Conservation (phyloP, 106 monocot genomes). For the Acorus gramineus region DNA sequence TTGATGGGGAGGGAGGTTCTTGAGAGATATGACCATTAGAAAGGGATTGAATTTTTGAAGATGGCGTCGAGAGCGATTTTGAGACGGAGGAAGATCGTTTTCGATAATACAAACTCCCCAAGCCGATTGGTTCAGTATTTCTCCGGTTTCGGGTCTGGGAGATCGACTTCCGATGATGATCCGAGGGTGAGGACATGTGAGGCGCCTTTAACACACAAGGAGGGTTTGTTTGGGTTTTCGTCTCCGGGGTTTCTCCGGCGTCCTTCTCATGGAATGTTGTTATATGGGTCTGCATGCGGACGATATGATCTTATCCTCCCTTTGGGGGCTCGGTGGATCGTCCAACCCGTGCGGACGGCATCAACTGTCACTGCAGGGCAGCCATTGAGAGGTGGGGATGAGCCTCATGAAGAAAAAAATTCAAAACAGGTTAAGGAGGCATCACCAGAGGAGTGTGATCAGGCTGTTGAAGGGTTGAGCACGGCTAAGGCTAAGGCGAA, state of each 20-base stretch:
- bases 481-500: background rate
- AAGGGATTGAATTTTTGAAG: conserved; percentile 9
- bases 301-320: conserved; percentile 31
- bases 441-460: conserved; percentile 1
- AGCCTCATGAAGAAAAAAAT: conserved; percentile 26
- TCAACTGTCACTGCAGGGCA: conserved; percentile 58
- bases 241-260: conserved; percentile 6
- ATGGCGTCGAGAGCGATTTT: conserved; percentile 61
- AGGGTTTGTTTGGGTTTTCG: conserved; percentile 12
- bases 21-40: conserved; percentile 19
- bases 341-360: conserved; percentile 30
- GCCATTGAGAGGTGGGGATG: conserved; percentile 15
- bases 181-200: background rate
- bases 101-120: conserved; percentile 26
- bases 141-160: conserved; percentile 22
- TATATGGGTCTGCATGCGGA: conserved; percentile 5
- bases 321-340: conserved; percentile 40
- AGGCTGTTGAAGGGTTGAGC: background rate
- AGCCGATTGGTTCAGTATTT: conserved; percentile 24
- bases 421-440: conserved; percentile 20
- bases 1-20: too few species aligned
- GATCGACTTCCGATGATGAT: background rate
- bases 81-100: conserved; percentile 35
- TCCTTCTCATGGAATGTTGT: conserved; percentile 10
- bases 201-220: conserved; percentile 6